Percentiles rank a stretch among this genome's conserved stretches.
Conservation (phyloP, 129 eudicot genomes). For the Heracleum sosnowskyi region DNA sequence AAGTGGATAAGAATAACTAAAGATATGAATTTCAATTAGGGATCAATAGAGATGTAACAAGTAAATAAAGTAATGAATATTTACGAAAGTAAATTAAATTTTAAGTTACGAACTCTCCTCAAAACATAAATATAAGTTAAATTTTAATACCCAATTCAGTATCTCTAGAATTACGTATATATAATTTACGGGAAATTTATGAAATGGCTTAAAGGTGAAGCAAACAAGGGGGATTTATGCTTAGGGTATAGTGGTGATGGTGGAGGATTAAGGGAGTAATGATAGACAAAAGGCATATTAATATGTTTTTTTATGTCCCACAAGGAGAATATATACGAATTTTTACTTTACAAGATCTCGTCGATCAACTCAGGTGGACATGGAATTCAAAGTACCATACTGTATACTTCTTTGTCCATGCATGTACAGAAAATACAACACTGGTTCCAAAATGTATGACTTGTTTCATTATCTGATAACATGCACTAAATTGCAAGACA, state of each 20-base stretch:
- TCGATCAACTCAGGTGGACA: constrained; percentile 15
- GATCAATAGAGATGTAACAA: not conserved
- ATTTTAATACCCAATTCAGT: no score
- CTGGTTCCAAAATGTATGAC: no score
- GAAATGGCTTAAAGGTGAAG: constrained; percentile 29
- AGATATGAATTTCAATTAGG: not conserved
- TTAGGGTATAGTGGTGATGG: constrained; percentile 21
- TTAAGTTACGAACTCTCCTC: not conserved
- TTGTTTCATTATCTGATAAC: not conserved
- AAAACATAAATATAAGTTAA: no score
- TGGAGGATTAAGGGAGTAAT: constrained; percentile 4
- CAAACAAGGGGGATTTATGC: constrained; percentile 24
- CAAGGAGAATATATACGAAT: constrained; percentile 14
- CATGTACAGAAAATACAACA: not conserved
- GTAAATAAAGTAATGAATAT: not conserved
- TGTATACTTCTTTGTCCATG: not conserved
- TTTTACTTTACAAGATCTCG: constrained; percentile 19
- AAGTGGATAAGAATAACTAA: not conserved
- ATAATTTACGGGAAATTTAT: no score
- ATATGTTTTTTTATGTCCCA: constrained; percentile 8
- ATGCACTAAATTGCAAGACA: no score
- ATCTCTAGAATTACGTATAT: no score
- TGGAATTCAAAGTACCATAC: not conserved
- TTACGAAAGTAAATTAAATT: not conserved
- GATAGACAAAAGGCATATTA: constrained; percentile 25